phyloP scores from a whole-genome alignment of 768 basidiomycete species.

The Psilocybe azurescens region DNA sequence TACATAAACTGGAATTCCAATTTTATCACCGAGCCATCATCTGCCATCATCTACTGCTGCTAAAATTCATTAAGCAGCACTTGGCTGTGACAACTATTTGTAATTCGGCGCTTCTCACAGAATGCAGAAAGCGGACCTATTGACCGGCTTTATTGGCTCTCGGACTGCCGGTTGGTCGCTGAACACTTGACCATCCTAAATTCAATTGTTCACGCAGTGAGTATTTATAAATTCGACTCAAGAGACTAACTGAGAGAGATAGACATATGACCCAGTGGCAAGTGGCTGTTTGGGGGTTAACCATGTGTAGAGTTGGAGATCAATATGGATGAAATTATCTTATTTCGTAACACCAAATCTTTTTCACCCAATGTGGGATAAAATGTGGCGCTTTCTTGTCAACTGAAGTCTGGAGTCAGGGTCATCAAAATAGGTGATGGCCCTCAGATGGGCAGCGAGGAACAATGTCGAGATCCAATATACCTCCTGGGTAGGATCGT shows the following conservation, averaged over 20 bases:
- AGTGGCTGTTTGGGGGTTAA: background rate
- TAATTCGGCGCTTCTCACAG: background rate
- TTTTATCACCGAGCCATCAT: background rate
- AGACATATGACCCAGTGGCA: conserved; percentile 4
- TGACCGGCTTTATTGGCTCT: conserved; percentile 13
- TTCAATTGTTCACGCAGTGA: background rate
- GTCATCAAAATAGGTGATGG: conserved; percentile 5
- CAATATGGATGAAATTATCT: conserved; percentile 3
- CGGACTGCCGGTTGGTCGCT: conserved; percentile 16
- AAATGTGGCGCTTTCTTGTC: conserved; percentile 22
- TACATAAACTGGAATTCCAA: background rate
- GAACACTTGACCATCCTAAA: conserved; percentile 13
- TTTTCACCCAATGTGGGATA: conserved; percentile 10
- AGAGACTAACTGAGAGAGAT: conserved; percentile 2
- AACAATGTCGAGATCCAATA: conserved; percentile 4
- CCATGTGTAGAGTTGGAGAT: conserved; percentile 8
- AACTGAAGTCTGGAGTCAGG: conserved; percentile 18
- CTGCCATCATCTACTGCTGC: background rate
- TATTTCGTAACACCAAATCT: conserved; percentile 5
- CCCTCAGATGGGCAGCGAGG: conserved; percentile 6
- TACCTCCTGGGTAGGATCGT: background rate
- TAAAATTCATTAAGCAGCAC: conserved; percentile 16
- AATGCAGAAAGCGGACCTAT: conserved; percentile 14
- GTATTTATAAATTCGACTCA: background rate
- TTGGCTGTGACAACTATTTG: conserved; percentile 5